phyloP scores from a whole-genome alignment of 1,284 basidiomycete species.

The Tausonia pullulans region DNA sequence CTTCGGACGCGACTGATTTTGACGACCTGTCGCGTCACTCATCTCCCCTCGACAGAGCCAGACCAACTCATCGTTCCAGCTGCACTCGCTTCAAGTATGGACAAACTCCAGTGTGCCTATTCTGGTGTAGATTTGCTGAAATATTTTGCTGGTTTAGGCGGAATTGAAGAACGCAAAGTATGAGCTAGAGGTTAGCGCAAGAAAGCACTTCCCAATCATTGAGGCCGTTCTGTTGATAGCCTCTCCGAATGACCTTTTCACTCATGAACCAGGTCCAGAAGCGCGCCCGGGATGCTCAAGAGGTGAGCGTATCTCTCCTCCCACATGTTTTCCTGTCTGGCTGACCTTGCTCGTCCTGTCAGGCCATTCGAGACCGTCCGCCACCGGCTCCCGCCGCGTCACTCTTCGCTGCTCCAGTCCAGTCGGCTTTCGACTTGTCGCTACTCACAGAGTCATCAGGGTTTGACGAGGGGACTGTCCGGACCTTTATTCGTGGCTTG shows the following conservation, averaged over 20 bases:
- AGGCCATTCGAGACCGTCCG: not conserved
- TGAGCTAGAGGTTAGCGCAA: slow-evolving; percentile 1
- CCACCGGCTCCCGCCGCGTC: not conserved
- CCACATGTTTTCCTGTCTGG: not conserved
- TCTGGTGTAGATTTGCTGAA: too few relatives aligned
- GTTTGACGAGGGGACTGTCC: not conserved
- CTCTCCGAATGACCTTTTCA: not conserved
- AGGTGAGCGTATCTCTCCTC: not conserved
- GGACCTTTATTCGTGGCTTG: slow-evolving; percentile 18
- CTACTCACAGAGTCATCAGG: not conserved
- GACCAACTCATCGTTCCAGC: not conserved
- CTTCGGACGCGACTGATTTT: not conserved
- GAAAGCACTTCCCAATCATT: not conserved
- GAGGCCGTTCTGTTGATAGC: too few relatives aligned
- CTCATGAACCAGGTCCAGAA: not conserved
- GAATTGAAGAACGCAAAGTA: slow-evolving; percentile 8
- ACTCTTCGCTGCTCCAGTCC: not conserved
- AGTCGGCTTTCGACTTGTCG: not conserved
- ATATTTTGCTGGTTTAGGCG: not conserved
- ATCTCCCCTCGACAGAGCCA: not conserved
- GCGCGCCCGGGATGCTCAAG: too few relatives aligned
- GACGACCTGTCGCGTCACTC: not conserved
- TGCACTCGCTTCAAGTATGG: not conserved
- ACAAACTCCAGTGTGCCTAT: too few relatives aligned
- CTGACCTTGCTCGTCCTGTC: not conserved